A percentile compares a stretch with the other conserved stretches of the same genome.
Conservation (phyloP, 345 rosid genomes). For the Sisymbrium irio region DNA sequence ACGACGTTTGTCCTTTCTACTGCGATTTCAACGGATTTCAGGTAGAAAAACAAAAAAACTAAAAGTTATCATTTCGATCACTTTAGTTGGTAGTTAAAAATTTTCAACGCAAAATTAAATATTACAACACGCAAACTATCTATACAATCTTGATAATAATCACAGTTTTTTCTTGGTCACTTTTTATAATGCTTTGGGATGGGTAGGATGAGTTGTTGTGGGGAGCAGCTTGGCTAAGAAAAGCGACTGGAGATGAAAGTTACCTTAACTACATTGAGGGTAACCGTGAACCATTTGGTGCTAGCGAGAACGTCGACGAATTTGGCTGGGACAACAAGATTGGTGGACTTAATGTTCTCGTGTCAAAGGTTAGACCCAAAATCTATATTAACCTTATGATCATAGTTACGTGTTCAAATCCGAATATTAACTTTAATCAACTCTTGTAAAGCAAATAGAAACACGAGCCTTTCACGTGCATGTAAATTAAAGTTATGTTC, state of each 20-base stretch:
- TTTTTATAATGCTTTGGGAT: background rate
- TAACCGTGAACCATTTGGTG: conserved; percentile 86
- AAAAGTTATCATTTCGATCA: background rate
- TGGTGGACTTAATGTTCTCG: conserved; percentile 88
- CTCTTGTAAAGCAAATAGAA: background rate
- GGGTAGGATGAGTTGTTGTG: conserved; percentile 90
- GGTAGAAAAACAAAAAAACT: conserved; percentile 33
- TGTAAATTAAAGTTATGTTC: background rate
- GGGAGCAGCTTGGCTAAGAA: conserved; percentile 97
- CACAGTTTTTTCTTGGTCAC: background rate
- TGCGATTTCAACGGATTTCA: conserved; percentile 85
- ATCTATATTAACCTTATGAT: background rate
- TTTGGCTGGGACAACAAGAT: conserved; percentile 99
- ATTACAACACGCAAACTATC: background rate
- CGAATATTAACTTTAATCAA: background rate
- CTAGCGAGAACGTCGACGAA: conserved; percentile 86
- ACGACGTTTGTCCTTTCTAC: conserved; percentile 89
- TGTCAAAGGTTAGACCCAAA: conserved; percentile 62
- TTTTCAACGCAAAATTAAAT: background rate
- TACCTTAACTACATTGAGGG: conserved; percentile 67
- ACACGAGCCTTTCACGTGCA: conserved; percentile 26
- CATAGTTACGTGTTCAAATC: background rate
- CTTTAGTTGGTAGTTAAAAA: background rate
- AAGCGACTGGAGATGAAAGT: conserved; percentile 61
- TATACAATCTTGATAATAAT: background rate